These are phyloP conservation scores for Hippophae rhamnoides DNA, from an alignment of 306 rosid genomes.

Conservation along the genomic window DNA sequence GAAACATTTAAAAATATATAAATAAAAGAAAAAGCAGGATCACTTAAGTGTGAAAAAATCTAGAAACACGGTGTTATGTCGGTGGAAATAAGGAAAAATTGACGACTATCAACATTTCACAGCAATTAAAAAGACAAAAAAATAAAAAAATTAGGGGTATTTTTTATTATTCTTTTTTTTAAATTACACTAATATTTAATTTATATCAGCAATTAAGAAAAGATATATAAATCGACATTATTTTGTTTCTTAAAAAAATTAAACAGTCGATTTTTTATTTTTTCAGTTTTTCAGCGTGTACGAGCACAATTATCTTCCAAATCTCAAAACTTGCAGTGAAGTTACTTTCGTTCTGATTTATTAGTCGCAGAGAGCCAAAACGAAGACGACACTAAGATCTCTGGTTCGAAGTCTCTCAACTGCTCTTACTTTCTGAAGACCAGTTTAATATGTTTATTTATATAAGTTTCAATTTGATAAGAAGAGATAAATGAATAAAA, in stretches of 20 bases:
- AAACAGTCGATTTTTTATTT: no score
- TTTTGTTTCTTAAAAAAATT: no score
- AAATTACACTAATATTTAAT: no score
- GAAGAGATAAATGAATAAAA: not conserved
- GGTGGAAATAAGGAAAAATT: constrained; percentile 37
- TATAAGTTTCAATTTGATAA: no score
- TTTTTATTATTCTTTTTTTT: no score
- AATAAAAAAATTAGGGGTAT: not conserved
- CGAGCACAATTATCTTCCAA: constrained; percentile 22
- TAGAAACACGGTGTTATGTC: constrained; percentile 22
- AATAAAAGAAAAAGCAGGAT: no score
- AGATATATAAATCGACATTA: no score
- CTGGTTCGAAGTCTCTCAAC: constrained; percentile 8
- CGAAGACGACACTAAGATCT: constrained; percentile 19
- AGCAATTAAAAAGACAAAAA: not conserved
- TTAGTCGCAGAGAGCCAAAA: not conserved
- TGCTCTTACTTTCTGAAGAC: constrained; percentile 19
- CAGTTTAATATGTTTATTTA: not conserved
- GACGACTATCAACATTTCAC: constrained; percentile 17
- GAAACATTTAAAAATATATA: no score
- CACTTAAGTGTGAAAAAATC: constrained; percentile 13
- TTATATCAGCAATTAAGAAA: no score
- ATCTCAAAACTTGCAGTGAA: constrained; percentile 24
- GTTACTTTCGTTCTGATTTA: not conserved
- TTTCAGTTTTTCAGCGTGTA: not conserved